Base-by-base conservation (phyloP, 1,139 yeast genomes). In the Pichia norvegensis region DNA sequence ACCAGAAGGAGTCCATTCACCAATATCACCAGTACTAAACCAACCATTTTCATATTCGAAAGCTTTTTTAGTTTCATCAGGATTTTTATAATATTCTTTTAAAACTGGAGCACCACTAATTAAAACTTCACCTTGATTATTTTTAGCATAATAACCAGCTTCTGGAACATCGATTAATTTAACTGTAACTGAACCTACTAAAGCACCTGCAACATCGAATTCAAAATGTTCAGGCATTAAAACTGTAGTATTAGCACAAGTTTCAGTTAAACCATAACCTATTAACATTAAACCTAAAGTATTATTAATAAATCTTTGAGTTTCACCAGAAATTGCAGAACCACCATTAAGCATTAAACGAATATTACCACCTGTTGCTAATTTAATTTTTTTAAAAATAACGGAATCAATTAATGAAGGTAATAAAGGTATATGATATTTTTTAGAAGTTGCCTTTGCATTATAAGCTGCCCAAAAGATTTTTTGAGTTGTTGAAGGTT, bases 11-110 rank as follows among this genome's bases (percentile, higher is more conserved):
- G 92, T 76, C 95, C 96, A 88, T 70, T 87, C 92, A 61, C 92
- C 97, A 65, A 94, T 87, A 67, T 94, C 99, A 66, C 99, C 99
- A 40, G 98, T 92, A 63, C 73, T 77, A 72, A 94, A 94, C 97
- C 97, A 94, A 29, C 92, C 95, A 55, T 72, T 74, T 53, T 88
- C 96, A 46, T 74, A 72, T 41, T 86, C 79, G 59, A 85, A 82
- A 0, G 95, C 87, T 29, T 67, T 80, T 44, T 71, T 66, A 29
- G 97, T 92, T 68, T 90, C 97, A 63, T 80, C 73, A 50, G 78
- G 83, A 64, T 92, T 90, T 64, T 81, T 78, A 70, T 75, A 92
- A 68, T 94, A 94, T 60, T 85, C 90, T 33, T 75, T 68, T 33
- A 85, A 73, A 44, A 92, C 81, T 37, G 85, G 72, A 29, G 70